Base-by-base conservation (phyloP, 2,329 filamentous ascomycete genomes). In the Dothideomycetes sp. region DNA sequence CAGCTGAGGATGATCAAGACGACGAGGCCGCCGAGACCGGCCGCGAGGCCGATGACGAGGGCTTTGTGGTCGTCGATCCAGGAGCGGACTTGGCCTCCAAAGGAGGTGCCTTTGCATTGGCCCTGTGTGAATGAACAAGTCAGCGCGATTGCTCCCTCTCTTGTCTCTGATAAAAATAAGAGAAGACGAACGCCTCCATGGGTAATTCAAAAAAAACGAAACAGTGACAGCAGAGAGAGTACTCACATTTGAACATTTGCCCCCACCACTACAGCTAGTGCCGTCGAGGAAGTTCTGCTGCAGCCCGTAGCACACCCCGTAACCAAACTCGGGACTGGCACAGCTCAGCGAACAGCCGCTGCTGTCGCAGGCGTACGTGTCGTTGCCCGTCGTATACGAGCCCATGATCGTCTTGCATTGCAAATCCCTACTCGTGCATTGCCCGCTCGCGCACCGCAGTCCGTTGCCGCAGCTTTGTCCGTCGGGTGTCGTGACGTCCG, bases 221-320 rank as follows among this genome's bases (percentile, higher is more conserved):
- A 27, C 12, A 31, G 31, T n/a, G 17, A 31, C 16, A 40, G 27
- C 17, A 27, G 8, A 14, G 18, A 18, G 19, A 36, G 37, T 31
- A 60, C 68, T 65, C 61, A 73, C 70, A 51, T 88, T 89, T 37
- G 60, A 57, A 60, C 91, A 98, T 41, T 67, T 70, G 5, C 91
- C 91, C 40, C 85, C 84, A 14, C 81, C 83, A 38, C 77, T 72
- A 57, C 91, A 98, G 2, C 74, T 66, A 1, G 91, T 96, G 14
- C 91, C 91, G 56, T 98, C 91, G 19, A 96, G 68, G 63, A 94
- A 96, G 62, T 93, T 91, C 57, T 95, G 87, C 57, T 84, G 80
- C 64, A 93, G 75, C 16, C 73, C 73, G 44, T 82, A 79, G 60
- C 86, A 94, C 5, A 72, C 69, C 42, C 75, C 73, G 4, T 65